Base-by-base conservation (phyloP, 208 protist species). In the Wallacemonas sp. region DNA sequence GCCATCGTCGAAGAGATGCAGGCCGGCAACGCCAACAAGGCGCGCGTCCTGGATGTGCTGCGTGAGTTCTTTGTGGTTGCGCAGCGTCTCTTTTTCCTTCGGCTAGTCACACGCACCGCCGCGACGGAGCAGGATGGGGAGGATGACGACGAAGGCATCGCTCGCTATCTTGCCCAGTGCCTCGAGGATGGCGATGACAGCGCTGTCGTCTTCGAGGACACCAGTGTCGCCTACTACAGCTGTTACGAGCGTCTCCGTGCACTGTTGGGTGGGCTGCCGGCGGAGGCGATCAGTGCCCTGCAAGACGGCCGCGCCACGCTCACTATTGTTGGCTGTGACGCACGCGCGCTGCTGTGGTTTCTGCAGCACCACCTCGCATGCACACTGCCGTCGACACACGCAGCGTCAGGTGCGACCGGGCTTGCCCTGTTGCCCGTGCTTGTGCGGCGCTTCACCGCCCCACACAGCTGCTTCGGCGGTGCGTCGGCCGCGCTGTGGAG, bases 181-280 rank as follows among this genome's bases (percentile, higher is more conserved):
- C 52, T 61, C 12, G 68, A 69, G 9, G 48, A 47, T 4, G 65
- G 55, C 12, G 81, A 89, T 21, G 79, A 81, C 41, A 90, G 79
- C 52, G 68, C 77, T 12, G 68, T 88, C 14, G 58, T 33, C 16
- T 78, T 83, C 65, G 80, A 88, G 36, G 74, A 79, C 5, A 26
- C 72, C 24, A 32, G 69, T n/a, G 44, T 90, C 14, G 71, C 86
- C 6, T 46, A 89, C 39, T 88, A 88, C 72, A 71, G 70, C 2
- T 81, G 79, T 17, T 90, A 92, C 43, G 88, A 94, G 64, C 78
- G 85, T 2, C 44, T 92, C 26, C 80, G 61, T 54, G 30, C 24
- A 6, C 68, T 92, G 2, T 65, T 90, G 0, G 73, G 72, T 1
- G 33, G 64, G 8, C 38, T 75, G 26, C 32, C 69, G 1, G 32